These are phyloP conservation scores for Corrigiola litoralis DNA, from an alignment of 179 eudicot species.

Conservation along the genomic window DNA sequence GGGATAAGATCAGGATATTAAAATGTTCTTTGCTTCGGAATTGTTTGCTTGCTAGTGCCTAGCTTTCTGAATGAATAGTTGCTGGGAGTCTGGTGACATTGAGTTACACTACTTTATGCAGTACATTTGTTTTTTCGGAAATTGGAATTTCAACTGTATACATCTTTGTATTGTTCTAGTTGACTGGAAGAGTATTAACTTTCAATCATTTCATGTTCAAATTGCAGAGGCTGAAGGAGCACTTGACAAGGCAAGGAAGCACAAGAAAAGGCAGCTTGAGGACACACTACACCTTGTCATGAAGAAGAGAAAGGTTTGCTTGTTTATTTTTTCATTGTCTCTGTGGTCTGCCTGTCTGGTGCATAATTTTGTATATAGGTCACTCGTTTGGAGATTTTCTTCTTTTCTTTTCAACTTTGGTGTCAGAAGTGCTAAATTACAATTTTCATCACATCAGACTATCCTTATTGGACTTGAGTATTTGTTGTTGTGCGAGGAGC, in stretches of 20 bases:
- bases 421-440: background rate
- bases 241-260: slow-evolving; percentile 94
- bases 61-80: background rate
- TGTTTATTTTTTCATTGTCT: background rate
- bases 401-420: background rate
- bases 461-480: background rate
- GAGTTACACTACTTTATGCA: background rate
- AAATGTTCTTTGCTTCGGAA: background rate
- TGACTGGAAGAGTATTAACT: background rate
- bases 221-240: slow-evolving; percentile 94
- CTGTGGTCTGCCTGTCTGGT: background rate
- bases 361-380: background rate
- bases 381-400: background rate
- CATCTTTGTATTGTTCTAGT: background rate
- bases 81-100: background rate
- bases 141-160: background rate
- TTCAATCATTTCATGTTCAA: background rate
- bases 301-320: slow-evolving; percentile 78
- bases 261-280: slow-evolving; percentile 97
- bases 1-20: background rate
- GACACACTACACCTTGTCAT: slow-evolving; percentile 81
- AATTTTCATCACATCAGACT: too few relatives aligned
- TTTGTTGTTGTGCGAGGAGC: background rate
- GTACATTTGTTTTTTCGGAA: background rate
- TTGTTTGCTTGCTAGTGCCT: background rate